A percentile compares a stretch with the other conserved stretches of the same genome.
phyloP scores from a whole-genome alignment of 2,329 filamentous ascomycete genomes.

The Dothideomycetidae sp. region DNA sequence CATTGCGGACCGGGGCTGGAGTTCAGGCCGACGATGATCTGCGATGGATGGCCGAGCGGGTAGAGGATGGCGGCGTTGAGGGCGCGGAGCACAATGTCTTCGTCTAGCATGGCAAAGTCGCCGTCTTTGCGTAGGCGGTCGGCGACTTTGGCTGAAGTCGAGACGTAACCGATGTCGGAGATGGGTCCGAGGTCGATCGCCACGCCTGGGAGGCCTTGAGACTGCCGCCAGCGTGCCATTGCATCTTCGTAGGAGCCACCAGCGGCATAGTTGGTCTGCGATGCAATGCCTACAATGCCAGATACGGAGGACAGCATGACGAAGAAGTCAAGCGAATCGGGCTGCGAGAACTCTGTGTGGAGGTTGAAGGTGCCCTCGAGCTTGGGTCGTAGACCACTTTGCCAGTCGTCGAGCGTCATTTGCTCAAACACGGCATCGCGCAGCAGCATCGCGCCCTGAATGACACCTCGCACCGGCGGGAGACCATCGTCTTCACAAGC shows the following conservation, averaged over 20 bases:
- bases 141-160: constrained; percentile 12
- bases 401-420: constrained; percentile 16
- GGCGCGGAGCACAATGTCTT: neutral
- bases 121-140: neutral
- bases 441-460: constrained; percentile 23
- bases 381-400: constrained; percentile 16
- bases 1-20: too few relatives aligned
- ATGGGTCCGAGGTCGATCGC: constrained; percentile 21
- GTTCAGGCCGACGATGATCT: neutral
- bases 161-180: constrained; percentile 19
- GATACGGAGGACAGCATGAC: constrained; percentile 17
- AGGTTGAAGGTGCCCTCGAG: constrained; percentile 20
- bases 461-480: constrained; percentile 6
- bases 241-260: constrained; percentile 17
- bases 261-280: constrained; percentile 17
- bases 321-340: constrained; percentile 19
- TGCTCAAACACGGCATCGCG: constrained; percentile 3
- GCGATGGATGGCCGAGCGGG: too few relatives aligned
- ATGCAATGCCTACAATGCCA: constrained; percentile 15
- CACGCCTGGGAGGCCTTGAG: constrained; percentile 15
- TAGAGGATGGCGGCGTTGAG: too few relatives aligned
- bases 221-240: constrained; percentile 17
- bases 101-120: neutral
- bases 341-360: constrained; percentile 11
- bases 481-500: neutral